phyloP scores from a whole-genome alignment of 2,329 filamentous ascomycete species.

The Coniochaeta pulveracea region DNA sequence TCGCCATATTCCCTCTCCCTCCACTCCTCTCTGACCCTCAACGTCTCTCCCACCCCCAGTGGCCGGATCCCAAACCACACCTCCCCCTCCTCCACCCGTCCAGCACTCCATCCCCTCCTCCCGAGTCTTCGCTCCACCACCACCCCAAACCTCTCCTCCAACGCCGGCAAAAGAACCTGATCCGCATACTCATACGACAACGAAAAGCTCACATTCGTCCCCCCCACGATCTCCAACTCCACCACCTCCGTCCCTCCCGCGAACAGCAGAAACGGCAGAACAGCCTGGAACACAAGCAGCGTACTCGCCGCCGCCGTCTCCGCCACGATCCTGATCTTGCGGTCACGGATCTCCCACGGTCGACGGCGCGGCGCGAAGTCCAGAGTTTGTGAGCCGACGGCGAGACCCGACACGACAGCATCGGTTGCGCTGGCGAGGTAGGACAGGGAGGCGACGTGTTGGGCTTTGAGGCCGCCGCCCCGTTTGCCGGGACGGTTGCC shows the following conservation, averaged over 20 bases:
- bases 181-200: slow-evolving; percentile 51
- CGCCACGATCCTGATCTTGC: slow-evolving; percentile 36
- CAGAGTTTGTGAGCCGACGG: slow-evolving; percentile 36
- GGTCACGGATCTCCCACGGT: slow-evolving; percentile 26
- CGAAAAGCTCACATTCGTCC: slow-evolving; percentile 47
- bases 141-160: slow-evolving; percentile 39
- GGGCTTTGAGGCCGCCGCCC: slow-evolving; percentile 42
- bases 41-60: slow-evolving; percentile 17
- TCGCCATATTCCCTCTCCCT: background rate
- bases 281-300: slow-evolving; percentile 46
- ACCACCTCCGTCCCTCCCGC: slow-evolving; percentile 35
- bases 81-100: slow-evolving; percentile 23
- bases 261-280: slow-evolving; percentile 48
- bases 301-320: slow-evolving; percentile 40
- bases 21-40: slow-evolving; percentile 16
- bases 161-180: slow-evolving; percentile 44
- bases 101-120: slow-evolving; percentile 38
- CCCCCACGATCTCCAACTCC: slow-evolving; percentile 40
- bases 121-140: slow-evolving; percentile 30
- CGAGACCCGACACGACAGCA: slow-evolving; percentile 37
- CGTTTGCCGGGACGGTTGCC: slow-evolving; percentile 34
- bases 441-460: slow-evolving; percentile 45
- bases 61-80: slow-evolving; percentile 34
- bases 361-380: slow-evolving; percentile 30
- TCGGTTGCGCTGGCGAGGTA: slow-evolving; percentile 40